phyloP scores from a whole-genome alignment of 2,329 filamentous ascomycete genomes.

The Aspergillus sp. region DNA sequence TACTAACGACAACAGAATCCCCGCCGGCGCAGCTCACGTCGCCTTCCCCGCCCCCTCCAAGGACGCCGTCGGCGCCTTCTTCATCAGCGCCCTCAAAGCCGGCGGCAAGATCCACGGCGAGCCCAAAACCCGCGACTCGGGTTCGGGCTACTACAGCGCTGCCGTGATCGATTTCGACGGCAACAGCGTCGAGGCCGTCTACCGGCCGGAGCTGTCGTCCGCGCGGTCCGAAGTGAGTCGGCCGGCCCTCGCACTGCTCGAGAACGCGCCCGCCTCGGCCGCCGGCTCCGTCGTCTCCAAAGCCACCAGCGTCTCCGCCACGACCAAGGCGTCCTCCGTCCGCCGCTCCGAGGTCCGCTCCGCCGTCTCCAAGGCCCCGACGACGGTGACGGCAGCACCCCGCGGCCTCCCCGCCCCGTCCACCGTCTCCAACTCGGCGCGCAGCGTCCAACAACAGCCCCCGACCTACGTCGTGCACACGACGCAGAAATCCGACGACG shows the following conservation, averaged over 20 bases:
- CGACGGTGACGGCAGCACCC: slow-evolving; percentile 21
- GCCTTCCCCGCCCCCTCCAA: slow-evolving; percentile 68
- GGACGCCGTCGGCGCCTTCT: slow-evolving; percentile 68
- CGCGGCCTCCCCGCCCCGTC: slow-evolving; percentile 9
- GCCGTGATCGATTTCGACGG: slow-evolving; percentile 75
- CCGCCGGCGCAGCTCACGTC: slow-evolving; percentile 58
- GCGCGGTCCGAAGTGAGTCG: slow-evolving; percentile 28
- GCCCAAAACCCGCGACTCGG: slow-evolving; percentile 53
- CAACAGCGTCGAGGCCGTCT: slow-evolving; percentile 79
- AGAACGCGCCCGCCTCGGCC: slow-evolving; percentile 17
- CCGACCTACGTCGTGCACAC: slow-evolving; percentile 26
- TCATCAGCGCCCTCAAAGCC: slow-evolving; percentile 66
- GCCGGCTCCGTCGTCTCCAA: slow-evolving; percentile 38
- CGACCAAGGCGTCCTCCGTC: slow-evolving; percentile 23
- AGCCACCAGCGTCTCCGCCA: slow-evolving; percentile 25
- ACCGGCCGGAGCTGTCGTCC: slow-evolving; percentile 40
- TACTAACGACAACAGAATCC: slow-evolving; percentile 35
- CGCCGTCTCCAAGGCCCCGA: slow-evolving; percentile 27
- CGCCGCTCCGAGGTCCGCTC: slow-evolving; percentile 32
- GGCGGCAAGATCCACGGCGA: slow-evolving; percentile 60
- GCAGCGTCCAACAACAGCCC: slow-evolving; percentile 16
- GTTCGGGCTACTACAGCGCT: slow-evolving; percentile 60
- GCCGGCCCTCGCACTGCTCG: slow-evolving; percentile 35
- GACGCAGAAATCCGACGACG: slow-evolving; percentile 35
- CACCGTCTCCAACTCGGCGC: neutral